These are phyloP conservation scores for Phytophthora pinifolia DNA, from an alignment of 352 stramenopile genomes.

Conservation along the genomic window DNA sequence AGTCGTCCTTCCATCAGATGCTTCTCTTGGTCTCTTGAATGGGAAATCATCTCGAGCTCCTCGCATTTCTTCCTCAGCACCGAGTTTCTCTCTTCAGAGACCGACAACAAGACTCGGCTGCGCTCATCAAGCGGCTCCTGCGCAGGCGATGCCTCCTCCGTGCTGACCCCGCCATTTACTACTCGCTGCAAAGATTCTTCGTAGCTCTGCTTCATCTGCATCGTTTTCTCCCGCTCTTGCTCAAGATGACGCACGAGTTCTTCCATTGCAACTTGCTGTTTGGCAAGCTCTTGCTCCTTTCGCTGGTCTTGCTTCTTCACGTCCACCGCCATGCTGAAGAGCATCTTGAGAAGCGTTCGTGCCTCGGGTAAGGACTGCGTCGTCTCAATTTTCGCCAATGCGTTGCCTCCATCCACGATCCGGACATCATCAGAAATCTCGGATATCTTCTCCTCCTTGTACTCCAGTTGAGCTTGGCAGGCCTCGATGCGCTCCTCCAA, in stretches of 20 bases:
- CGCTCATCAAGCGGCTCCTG: constrained; percentile 56
- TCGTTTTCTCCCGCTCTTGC: constrained; percentile 69
- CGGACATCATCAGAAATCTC: constrained; percentile 68
- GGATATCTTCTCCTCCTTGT: constrained; percentile 89
- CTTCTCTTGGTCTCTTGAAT: constrained; percentile 48
- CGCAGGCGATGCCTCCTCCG: constrained; percentile 10
- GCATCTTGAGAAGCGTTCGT: constrained; percentile 77
- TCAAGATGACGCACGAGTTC: constrained; percentile 64
- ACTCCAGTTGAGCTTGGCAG: constrained; percentile 84
- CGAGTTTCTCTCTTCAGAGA: constrained; percentile 75
- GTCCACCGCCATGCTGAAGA: constrained; percentile 87
- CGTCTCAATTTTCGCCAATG: constrained; percentile 79
- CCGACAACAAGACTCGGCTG: constrained; percentile 65
- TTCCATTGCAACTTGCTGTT: constrained; percentile 69
- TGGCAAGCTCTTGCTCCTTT: constrained; percentile 78
- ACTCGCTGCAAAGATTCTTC: constrained; percentile 83
- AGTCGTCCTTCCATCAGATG: constrained; percentile 49
- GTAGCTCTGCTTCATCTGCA: constrained; percentile 82
- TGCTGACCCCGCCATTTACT: constrained; percentile 37
- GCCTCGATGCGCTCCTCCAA: constrained; percentile 87
- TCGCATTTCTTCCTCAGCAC: constrained; percentile 77
- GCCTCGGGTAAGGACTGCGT: constrained; percentile 84
- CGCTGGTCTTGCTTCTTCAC: constrained; percentile 86
- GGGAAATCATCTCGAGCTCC: constrained; percentile 55
- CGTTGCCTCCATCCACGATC: constrained; percentile 39